Evolutionary conservation across 78 protist genomes (phyloP).

Genomic region (Dictyostelium brefeldianum): DNA sequence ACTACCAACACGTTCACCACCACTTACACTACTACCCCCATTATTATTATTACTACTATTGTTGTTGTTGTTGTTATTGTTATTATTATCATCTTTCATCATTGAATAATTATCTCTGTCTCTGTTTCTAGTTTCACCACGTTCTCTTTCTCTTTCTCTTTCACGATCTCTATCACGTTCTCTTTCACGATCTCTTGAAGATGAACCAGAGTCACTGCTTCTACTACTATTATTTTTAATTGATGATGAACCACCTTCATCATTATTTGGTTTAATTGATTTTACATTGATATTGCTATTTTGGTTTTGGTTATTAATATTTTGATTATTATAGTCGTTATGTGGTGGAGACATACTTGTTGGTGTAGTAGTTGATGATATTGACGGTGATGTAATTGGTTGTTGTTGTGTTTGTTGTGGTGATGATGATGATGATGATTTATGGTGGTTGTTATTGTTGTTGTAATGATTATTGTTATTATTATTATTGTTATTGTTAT

Average conservation of each 20-base stretch:
- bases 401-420: constrained; percentile 6
- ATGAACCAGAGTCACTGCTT: neutral
- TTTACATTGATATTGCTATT: neutral
- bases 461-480: neutral
- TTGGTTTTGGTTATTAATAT: neutral
- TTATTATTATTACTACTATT: neutral
- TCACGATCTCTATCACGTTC: constrained; percentile 41
- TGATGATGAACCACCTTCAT: constrained; percentile 21
- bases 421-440: neutral
- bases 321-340: neutral
- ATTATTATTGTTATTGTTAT: neutral
- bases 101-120: neutral
- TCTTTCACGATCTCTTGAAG: constrained; percentile 13
- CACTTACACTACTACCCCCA: neutral
- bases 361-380: constrained; percentile 27
- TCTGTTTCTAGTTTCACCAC: neutral
- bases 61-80: neutral
- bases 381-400: neutral
- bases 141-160: constrained; percentile 25
- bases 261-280: neutral
- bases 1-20: constrained; percentile 6
- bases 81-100: neutral
- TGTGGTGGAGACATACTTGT: constrained; percentile 44
- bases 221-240: neutral
- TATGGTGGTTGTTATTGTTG: constrained; percentile 1